Percentiles rank a stretch among this genome's conserved stretches.
phyloP scores from a whole-genome alignment of 768 basidiomycete species.

The Infundibulicybe gibba region DNA sequence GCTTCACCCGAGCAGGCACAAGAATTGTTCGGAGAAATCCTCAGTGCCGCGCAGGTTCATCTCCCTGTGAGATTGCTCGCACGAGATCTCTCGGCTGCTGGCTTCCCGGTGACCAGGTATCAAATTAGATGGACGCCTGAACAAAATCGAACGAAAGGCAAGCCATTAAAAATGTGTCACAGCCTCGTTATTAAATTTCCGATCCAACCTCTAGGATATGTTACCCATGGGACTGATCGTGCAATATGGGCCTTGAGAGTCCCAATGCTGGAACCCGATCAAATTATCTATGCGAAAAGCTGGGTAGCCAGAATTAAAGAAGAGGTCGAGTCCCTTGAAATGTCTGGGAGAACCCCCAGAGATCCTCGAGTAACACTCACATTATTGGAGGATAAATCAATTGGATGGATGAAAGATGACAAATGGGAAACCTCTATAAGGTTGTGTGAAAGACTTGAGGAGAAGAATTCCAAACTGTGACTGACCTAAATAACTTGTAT shows the following conservation, averaged over 20 bases:
- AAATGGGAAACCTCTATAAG: slow-evolving; percentile 51
- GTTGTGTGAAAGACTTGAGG: slow-evolving; percentile 10
- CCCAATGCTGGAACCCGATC: slow-evolving; percentile 40
- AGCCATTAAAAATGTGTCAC: slow-evolving; percentile 7
- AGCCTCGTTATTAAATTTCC: neutral
- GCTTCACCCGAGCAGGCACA: slow-evolving; percentile 39
- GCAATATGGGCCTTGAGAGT: slow-evolving; percentile 57
- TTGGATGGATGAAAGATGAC: slow-evolving; percentile 53
- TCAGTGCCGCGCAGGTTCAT: slow-evolving; percentile 63
- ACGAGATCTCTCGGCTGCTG: slow-evolving; percentile 50
- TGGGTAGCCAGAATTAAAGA: slow-evolving; percentile 54
- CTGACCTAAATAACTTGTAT: no score
- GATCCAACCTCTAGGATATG: slow-evolving; percentile 41
- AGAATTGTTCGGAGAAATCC: slow-evolving; percentile 53
- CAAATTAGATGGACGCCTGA: slow-evolving; percentile 69
- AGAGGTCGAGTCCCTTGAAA: slow-evolving; percentile 39
- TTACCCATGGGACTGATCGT: slow-evolving; percentile 70
- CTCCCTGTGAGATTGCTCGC: slow-evolving; percentile 61
- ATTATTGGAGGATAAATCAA: slow-evolving; percentile 44
- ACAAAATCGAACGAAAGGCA: slow-evolving; percentile 52
- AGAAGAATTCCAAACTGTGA: no score
- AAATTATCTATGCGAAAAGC: slow-evolving; percentile 43
- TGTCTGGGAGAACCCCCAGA: slow-evolving; percentile 20
- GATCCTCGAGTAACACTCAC: slow-evolving; percentile 41
- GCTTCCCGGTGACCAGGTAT: slow-evolving; percentile 67